Evolutionary conservation across 176 grass and related monocot genomes (phyloP).

Genomic region (Sorghum bicolor): Sorghum_bicolor_NCBIv3 NC_012878.2:55566501-55567000

Average conservation of each 20-base stretch:
- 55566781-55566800: conserved; percentile 23
- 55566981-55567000: conserved; percentile 4
- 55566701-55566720: too few relatives aligned
- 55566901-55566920: not conserved
- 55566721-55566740: not conserved
- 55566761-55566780: not conserved
- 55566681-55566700: too few relatives aligned
- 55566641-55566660: not conserved
- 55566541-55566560: not conserved
- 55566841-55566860: not conserved
- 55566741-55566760: not conserved
- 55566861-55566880: not conserved
- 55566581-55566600: conserved; percentile 11
- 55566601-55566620: not conserved
- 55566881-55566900: not conserved
- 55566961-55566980: not conserved
- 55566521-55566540: not conserved
- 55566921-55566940: not conserved
- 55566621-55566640: not conserved
- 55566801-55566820: conserved; percentile 18
- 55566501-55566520: not conserved
- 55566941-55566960: not conserved
- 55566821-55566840: conserved; percentile 4
- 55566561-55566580: too few relatives aligned
- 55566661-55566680: not conserved